phyloP scores from a whole-genome alignment of 2,329 filamentous ascomycete genomes.

The Reticulascus tulasneorum region DNA sequence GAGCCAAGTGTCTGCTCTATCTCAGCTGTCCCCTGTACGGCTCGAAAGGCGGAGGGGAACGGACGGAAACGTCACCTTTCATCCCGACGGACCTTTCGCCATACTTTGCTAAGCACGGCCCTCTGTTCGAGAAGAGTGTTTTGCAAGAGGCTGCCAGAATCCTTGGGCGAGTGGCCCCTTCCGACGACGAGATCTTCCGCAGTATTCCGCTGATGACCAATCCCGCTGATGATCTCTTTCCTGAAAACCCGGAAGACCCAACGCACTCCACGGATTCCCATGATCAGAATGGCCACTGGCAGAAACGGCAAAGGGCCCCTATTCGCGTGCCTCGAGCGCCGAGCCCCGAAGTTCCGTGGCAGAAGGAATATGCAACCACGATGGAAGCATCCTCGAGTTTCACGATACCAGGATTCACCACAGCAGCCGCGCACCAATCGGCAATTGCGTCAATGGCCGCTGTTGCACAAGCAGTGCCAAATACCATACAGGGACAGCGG shows the following conservation, averaged over 20 bases:
- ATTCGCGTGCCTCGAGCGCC: too few relatives aligned
- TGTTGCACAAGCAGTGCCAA: slow-evolving; percentile 20
- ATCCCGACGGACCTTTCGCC: slow-evolving; percentile 43
- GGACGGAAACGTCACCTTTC: slow-evolving; percentile 61
- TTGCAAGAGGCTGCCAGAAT: slow-evolving; percentile 69
- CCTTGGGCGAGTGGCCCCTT: slow-evolving; percentile 58
- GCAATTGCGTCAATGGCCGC: slow-evolving; percentile 31
- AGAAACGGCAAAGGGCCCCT: slow-evolving; percentile 10
- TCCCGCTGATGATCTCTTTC: slow-evolving; percentile 65
- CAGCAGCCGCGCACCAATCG: slow-evolving; percentile 51
- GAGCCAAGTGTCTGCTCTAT: slow-evolving; percentile 82
- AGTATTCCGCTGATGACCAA: slow-evolving; percentile 49
- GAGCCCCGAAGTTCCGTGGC: slow-evolving; percentile 35
- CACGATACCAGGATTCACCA: slow-evolving; percentile 61
- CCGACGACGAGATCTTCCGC: slow-evolving; percentile 49
- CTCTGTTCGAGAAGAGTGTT: slow-evolving; percentile 60
- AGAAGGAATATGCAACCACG: slow-evolving; percentile 52
- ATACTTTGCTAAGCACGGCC: slow-evolving; percentile 57
- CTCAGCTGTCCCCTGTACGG: slow-evolving; percentile 74
- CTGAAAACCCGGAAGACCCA: slow-evolving; percentile 36
- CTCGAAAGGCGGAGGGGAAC: slow-evolving; percentile 51
- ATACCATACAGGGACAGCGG: slow-evolving; percentile 9
- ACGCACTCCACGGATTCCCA: too few relatives aligned
- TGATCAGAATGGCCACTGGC: background rate
- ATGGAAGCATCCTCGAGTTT: slow-evolving; percentile 58